Percentiles rank a stretch among this genome's conserved stretches.
These are phyloP conservation scores for Saprolegnia parasitica DNA, from an alignment of 352 stramenopile species.

Conservation along the genomic window DNA sequence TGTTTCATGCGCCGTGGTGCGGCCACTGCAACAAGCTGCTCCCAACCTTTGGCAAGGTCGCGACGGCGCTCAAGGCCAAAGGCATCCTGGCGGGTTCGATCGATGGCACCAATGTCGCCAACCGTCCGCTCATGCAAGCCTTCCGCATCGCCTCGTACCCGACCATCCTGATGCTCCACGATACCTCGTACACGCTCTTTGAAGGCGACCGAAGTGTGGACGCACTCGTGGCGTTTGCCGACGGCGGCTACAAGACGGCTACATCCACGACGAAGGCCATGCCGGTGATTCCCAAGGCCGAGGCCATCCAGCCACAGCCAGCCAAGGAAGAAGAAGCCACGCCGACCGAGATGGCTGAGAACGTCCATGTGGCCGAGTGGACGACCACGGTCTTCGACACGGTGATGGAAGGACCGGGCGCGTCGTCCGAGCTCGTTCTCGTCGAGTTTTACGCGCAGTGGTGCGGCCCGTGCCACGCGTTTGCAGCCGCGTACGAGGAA, in stretches of 20 bases:
- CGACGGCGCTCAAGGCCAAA: neutral
- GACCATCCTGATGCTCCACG: neutral
- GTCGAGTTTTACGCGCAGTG: slow-evolving; percentile 82
- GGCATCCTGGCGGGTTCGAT: neutral
- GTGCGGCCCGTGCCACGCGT: slow-evolving; percentile 55
- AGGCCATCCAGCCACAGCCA: no score
- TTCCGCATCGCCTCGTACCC: neutral
- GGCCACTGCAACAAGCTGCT: slow-evolving; percentile 13
- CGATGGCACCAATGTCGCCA: slow-evolving; percentile 1
- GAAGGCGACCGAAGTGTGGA: slow-evolving; percentile 47
- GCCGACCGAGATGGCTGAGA: slow-evolving; percentile 33
- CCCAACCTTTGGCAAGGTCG: slow-evolving; percentile 2
- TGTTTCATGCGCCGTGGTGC: slow-evolving; percentile 3
- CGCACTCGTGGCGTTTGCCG: slow-evolving; percentile 52
- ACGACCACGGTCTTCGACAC: slow-evolving; percentile 51
- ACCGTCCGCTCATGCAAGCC: neutral
- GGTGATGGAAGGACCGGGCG: slow-evolving; percentile 30
- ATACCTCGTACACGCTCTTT: slow-evolving; percentile 12
- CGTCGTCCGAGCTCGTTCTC: slow-evolving; percentile 57
- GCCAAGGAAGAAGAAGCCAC: slow-evolving; percentile 40
- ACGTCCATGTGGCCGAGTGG: slow-evolving; percentile 40
- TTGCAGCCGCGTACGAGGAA: slow-evolving; percentile 4
- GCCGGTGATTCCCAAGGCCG: slow-evolving; percentile 6
- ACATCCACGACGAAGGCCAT: slow-evolving; percentile 26
- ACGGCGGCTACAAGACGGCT: slow-evolving; percentile 46